Conservation (phyloP, 1,284 basidiomycete species). For the Sanguinoderma infundibulare region DNA sequence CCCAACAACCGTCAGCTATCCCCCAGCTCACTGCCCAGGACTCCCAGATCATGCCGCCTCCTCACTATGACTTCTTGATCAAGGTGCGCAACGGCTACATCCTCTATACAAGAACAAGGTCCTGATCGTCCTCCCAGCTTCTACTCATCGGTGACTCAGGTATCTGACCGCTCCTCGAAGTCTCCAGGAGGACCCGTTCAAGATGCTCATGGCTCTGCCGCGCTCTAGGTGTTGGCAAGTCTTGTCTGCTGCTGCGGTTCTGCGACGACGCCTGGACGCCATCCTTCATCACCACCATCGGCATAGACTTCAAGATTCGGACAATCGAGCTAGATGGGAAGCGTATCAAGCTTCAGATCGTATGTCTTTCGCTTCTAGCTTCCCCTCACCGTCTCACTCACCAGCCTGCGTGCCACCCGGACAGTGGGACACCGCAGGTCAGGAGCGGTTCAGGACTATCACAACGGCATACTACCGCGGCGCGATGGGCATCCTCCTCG, state of each 20-base stretch:
- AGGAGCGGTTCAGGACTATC: slow-evolving; percentile 99
- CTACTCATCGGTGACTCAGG: slow-evolving; percentile 97
- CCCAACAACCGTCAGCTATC: slow-evolving; percentile 1
- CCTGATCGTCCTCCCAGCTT: slow-evolving; percentile 55
- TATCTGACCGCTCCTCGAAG: slow-evolving; percentile 1
- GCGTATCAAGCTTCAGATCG: slow-evolving; percentile 95
- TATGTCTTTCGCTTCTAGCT: slow-evolving; percentile 45
- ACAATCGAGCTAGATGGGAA: slow-evolving; percentile 97
- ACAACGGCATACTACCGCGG: slow-evolving; percentile 99
- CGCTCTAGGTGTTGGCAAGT: slow-evolving; percentile 91
- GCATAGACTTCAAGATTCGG: slow-evolving; percentile 95
- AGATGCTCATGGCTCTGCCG: slow-evolving; percentile 7
- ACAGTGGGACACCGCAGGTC: slow-evolving; percentile 98
- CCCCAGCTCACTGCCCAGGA: not conserved
- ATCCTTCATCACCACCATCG: slow-evolving; percentile 99
- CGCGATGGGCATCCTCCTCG: slow-evolving; percentile 98
- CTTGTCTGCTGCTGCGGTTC: slow-evolving; percentile 97
- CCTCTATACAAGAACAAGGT: slow-evolving; percentile 4
- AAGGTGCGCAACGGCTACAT: slow-evolving; percentile 55
- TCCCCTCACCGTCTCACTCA: not conserved
- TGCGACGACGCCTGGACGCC: slow-evolving; percentile 99
- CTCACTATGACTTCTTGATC: slow-evolving; percentile 92
- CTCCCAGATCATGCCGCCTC: slow-evolving; percentile 68
- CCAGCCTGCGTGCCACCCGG: no score
- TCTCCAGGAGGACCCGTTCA: not conserved